Conservation (phyloP, 805 yeast species). For the Metschnikowia reukaufii region DNA sequence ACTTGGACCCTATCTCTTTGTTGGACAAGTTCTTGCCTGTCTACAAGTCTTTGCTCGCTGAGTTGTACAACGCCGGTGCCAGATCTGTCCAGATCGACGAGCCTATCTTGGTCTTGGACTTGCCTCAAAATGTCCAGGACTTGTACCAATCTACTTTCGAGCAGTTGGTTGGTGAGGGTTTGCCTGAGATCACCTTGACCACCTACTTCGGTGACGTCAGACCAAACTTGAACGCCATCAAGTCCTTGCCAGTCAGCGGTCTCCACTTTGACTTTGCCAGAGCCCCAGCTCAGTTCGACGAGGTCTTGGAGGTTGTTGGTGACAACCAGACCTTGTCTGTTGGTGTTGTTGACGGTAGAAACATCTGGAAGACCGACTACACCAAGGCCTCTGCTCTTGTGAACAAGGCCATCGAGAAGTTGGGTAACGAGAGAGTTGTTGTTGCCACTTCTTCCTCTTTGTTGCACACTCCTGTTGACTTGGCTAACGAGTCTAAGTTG, state of each 20-base stretch:
- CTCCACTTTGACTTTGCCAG: slow-evolving; percentile 96
- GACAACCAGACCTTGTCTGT: slow-evolving; percentile 82
- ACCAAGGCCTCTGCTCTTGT: slow-evolving; percentile 81
- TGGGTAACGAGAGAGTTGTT: slow-evolving; percentile 83
- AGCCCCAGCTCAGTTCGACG: slow-evolving; percentile 93
- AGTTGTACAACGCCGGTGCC: slow-evolving; percentile 94
- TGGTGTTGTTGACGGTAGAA: slow-evolving; percentile 98
- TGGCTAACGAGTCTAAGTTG: slow-evolving; percentile 87
- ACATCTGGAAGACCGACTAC: slow-evolving; percentile 98
- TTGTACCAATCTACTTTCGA: slow-evolving; percentile 90
- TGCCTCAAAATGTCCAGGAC: slow-evolving; percentile 77
- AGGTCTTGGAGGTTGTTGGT: slow-evolving; percentile 64
- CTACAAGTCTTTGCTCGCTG: slow-evolving; percentile 82
- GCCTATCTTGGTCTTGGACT: slow-evolving; percentile 93
- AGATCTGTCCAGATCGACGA: slow-evolving; percentile 94
- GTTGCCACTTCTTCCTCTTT: slow-evolving; percentile 96
- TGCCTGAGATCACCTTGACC: slow-evolving; percentile 81
- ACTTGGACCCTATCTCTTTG: slow-evolving; percentile 87
- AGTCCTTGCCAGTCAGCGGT: slow-evolving; percentile 89
- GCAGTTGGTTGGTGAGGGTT: slow-evolving; percentile 59
- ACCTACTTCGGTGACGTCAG: slow-evolving; percentile 98
- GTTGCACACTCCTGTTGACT: slow-evolving; percentile 98
- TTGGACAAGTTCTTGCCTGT: slow-evolving; percentile 90
- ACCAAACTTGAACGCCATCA: slow-evolving; percentile 90
- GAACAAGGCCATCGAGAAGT: slow-evolving; percentile 75